These are phyloP conservation scores for Mollisia scopiformis DNA, from an alignment of 2,329 filamentous ascomycete species.

Conservation along the genomic window DNA sequence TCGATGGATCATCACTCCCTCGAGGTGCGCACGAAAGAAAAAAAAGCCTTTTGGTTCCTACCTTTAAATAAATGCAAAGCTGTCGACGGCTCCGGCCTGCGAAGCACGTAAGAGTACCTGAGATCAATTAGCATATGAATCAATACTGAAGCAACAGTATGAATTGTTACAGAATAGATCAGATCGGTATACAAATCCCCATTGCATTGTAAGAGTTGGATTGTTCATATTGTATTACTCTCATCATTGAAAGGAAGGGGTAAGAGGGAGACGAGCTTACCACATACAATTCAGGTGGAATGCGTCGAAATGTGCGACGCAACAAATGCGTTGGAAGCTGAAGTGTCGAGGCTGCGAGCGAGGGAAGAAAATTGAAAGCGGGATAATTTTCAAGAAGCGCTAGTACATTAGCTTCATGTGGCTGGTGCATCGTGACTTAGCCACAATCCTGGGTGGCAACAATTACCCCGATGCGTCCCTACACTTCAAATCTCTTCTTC, in stretches of 20 bases:
- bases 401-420: constrained; percentile 7
- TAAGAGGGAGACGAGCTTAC: constrained; percentile 19
- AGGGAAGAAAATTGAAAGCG: neutral
- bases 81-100: neutral
- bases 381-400: neutral
- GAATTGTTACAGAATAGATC: constrained; percentile 26
- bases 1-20: constrained; percentile 40
- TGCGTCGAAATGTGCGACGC: too few species aligned
- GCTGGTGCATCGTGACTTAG: too few species aligned
- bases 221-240: constrained; percentile 43
- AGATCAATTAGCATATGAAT: neutral
- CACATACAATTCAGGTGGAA: too few species aligned
- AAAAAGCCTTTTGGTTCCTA: neutral
- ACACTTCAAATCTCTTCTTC: neutral
- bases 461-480: neutral
- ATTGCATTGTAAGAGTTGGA: constrained; percentile 46
- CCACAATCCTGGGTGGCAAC: too few species aligned
- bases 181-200: constrained; percentile 40
- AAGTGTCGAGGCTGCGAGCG: constrained; percentile 42
- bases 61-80: neutral
- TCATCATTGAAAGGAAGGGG: constrained; percentile 40
- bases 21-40: neutral
- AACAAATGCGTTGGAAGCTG: neutral
- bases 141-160: neutral
- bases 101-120: neutral